Evolutionary conservation across 164 flowering plant genomes (phyloP), one percentile per base, ranked within the genome.

Genomic region (Magnolia kwangsiensis): DNA sequence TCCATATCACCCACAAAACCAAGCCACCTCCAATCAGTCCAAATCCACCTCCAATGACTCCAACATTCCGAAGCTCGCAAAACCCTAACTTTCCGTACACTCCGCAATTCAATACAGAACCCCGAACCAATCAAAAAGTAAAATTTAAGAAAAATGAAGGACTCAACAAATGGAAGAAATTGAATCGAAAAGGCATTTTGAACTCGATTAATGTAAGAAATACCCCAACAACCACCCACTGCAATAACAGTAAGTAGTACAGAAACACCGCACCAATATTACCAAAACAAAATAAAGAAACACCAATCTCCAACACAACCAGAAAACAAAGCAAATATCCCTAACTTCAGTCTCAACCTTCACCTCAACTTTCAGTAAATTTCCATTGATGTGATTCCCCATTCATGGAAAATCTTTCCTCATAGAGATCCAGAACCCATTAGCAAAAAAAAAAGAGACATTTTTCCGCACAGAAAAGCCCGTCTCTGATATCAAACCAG

Each of bases 1-100:
- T 77, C 71, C 69, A 82, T 77, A 82, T 71, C 81, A 77, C 75
- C 75, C 58, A 73, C 78, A 78, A 78, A 37, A 73, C 65, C 83
- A 78, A 79, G 68, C 79, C 79, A 78, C 79, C 79, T 19, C 67
- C 77, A 75, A 79, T 76, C 24, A 81, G 78, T 64, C n/a, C 75
- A 18, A 72, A 50, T 74, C 74, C 77, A 78, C 74, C 71, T 63
- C 77, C 77, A 63, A 7, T 37, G 18, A 55, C 76, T 51, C 50
- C 37, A 67, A 51, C 16, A 50, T 5, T 10, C 72, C 24, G 45
- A 37, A 37, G 24, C 20, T 65, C 64, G 66, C 63, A 74, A 21
- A 51, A 65, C 37, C 61, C 71, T 13, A 20, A 64, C 24, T 67
- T 27, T 45, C 71, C 70, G 51, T 63, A 51, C 77, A 67, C 24